A percentile compares a stretch with the other conserved stretches of the same genome.
phyloP scores from a whole-genome alignment of 164 flowering plant species.

The Sedum album region DNA sequence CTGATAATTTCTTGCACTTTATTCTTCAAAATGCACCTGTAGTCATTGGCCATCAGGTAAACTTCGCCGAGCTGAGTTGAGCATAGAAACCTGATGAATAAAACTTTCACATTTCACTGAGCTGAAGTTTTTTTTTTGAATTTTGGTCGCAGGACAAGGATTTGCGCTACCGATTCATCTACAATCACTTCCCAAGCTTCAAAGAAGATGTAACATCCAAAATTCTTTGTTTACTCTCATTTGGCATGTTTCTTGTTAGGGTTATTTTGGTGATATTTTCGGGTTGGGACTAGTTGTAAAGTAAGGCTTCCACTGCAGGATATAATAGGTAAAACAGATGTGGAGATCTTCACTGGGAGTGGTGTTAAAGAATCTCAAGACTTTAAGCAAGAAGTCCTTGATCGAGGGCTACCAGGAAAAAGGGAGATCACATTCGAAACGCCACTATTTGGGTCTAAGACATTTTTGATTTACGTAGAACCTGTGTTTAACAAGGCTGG shows the following conservation, averaged over 20 bases:
- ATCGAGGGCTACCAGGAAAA: constrained; percentile 75
- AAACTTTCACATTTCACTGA: not conserved
- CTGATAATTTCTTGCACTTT: constrained; percentile 92
- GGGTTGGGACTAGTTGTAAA: constrained; percentile 1
- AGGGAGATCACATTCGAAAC: constrained; percentile 91
- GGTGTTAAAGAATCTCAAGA: constrained; percentile 93
- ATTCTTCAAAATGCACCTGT: constrained; percentile 97
- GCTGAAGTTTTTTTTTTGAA: not conserved
- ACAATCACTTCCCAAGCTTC: constrained; percentile 87
- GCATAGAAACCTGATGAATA: not conserved
- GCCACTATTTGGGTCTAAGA: constrained; percentile 78
- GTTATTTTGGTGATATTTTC: not conserved
- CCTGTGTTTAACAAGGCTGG: constrained; percentile 93
- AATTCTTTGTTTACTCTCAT: not conserved
- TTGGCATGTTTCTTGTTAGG: not conserved
- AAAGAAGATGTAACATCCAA: constrained; percentile 64
- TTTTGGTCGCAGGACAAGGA: constrained; percentile 70
- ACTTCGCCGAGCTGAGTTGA: not conserved
- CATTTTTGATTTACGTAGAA: constrained; percentile 86
- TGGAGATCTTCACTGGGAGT: constrained; percentile 76
- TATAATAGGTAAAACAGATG: constrained; percentile 84
- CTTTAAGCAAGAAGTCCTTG: constrained; percentile 86
- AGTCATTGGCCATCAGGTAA: constrained; percentile 97
- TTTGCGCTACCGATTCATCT: constrained; percentile 83
- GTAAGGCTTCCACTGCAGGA: constrained; percentile 42